A percentile compares a stretch with the other conserved stretches of the same genome.
These are phyloP conservation scores for Stachybotrys chartarum DNA, from an alignment of 2,329 filamentous ascomycete genomes.

Conservation along the genomic window DNA sequence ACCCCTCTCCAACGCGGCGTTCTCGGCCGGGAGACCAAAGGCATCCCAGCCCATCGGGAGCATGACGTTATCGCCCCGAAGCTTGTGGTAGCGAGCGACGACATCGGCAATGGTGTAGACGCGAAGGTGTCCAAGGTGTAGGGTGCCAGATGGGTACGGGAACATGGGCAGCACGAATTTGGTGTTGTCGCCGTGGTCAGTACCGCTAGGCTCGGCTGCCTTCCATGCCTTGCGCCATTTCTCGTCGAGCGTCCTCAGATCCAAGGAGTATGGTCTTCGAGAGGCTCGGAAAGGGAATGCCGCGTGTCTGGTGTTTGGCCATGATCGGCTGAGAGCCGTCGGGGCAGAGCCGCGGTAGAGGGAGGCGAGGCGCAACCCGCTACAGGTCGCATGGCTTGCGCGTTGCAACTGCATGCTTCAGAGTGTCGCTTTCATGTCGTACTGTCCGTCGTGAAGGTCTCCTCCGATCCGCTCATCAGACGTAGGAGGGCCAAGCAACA, in stretches of 20 bases:
- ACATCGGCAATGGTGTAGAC: conserved; percentile 91
- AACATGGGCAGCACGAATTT: conserved; percentile 86
- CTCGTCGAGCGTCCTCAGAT: conserved; percentile 36
- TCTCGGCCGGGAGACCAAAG: conserved; percentile 85
- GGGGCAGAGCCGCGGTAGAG: conserved; percentile 6
- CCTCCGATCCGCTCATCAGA: not conserved
- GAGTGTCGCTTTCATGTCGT: conserved; percentile 15
- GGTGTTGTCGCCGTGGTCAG: conserved; percentile 19
- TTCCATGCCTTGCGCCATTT: conserved; percentile 47
- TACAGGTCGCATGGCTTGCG: conserved; percentile 17
- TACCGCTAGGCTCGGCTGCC: conserved; percentile 1
- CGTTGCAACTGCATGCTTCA: conserved; percentile 20
- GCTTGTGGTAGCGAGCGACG: conserved; percentile 65
- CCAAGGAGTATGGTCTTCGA: conserved; percentile 32
- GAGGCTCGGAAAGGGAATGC: conserved; percentile 5
- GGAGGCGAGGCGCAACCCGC: conserved; percentile 11
- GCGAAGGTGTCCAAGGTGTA: conserved; percentile 81
- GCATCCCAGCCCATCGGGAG: conserved; percentile 96
- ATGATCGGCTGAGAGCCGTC: conserved; percentile 6
- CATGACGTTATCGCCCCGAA: conserved; percentile 68
- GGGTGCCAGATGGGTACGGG: conserved; percentile 79
- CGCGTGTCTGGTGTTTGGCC: conserved; percentile 6
- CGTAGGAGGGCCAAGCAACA: too few species aligned
- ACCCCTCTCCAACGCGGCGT: conserved; percentile 78
- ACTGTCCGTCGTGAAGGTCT: not conserved